Conservation (phyloP, 805 yeast genomes). For the Lachancea quebecensis region DNA sequence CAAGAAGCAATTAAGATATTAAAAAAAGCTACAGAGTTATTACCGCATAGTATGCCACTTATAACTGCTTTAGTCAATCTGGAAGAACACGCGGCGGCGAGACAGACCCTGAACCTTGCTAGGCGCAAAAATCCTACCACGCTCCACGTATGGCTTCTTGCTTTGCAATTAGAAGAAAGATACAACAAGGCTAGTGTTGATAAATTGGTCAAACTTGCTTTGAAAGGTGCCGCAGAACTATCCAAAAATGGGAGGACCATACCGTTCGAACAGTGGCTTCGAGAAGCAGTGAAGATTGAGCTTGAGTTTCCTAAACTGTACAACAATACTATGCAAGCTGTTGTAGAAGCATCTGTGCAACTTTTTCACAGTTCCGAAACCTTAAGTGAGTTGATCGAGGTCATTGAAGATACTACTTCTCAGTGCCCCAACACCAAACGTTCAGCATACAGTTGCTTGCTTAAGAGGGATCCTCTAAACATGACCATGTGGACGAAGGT, state of each 20-base stretch:
- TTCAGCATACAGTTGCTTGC: constrained; percentile 37
- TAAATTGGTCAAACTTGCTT: constrained; percentile 10
- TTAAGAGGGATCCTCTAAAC: constrained; percentile 42
- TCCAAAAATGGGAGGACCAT: constrained; percentile 35
- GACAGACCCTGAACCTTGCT: constrained; percentile 50
- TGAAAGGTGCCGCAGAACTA: constrained; percentile 44
- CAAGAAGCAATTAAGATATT: constrained; percentile 48
- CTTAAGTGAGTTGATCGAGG: constrained; percentile 12
- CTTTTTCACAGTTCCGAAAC: constrained; percentile 22
- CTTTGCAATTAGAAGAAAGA: constrained; percentile 57
- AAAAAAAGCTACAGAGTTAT: constrained; percentile 57
- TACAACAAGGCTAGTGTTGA: constrained; percentile 40
- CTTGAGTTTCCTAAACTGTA: constrained; percentile 31
- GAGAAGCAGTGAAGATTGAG: constrained; percentile 50
- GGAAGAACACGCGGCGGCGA: constrained; percentile 42
- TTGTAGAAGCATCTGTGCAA: constrained; percentile 39
- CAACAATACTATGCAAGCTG: constrained; percentile 44
- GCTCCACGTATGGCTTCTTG: constrained; percentile 59
- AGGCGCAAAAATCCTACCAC: constrained; percentile 45
- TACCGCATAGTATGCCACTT: constrained; percentile 57
- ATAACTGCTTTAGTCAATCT: constrained; percentile 55
- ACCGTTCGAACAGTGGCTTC: constrained; percentile 45
- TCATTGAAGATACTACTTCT: constrained; percentile 15
- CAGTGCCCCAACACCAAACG: constrained; percentile 29
- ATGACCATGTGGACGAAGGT: constrained; percentile 44